These are phyloP conservation scores for Talaromyces sp. DNA, from an alignment of 2,329 filamentous ascomycete genomes.

Conservation along the genomic window DNA sequence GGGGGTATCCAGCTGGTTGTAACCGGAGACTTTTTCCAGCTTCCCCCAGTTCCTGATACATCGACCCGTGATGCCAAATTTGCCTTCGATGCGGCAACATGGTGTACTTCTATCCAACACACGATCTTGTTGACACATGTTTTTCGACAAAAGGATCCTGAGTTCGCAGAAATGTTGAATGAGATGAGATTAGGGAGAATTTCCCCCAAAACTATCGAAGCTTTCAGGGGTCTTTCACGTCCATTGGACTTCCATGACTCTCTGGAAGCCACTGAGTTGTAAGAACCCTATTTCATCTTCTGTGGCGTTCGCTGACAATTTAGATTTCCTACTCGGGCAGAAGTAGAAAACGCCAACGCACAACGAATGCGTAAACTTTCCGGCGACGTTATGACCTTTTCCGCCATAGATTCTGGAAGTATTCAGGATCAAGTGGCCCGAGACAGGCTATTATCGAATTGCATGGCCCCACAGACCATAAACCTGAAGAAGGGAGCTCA, in stretches of 20 bases:
- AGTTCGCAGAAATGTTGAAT: constrained; percentile 92
- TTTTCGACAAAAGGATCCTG: constrained; percentile 87
- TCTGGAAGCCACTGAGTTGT: constrained; percentile 79
- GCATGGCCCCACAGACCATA: constrained; percentile 83
- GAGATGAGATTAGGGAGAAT: constrained; percentile 91
- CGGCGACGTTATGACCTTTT: constrained; percentile 63
- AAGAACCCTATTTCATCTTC: constrained; percentile 22
- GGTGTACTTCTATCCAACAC: constrained; percentile 88
- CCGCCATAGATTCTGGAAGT: constrained; percentile 68
- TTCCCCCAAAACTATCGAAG: constrained; percentile 65
- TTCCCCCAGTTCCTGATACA: constrained; percentile 82
- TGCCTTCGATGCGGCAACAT: constrained; percentile 86
- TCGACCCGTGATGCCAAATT: constrained; percentile 71
- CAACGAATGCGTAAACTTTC: constrained; percentile 66
- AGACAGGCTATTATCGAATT: constrained; percentile 76
- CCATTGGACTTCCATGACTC: constrained; percentile 68
- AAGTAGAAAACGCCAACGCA: constrained; percentile 84
- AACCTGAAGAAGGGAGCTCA: constrained; percentile 87
- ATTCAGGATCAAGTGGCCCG: constrained; percentile 61
- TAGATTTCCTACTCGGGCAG: constrained; percentile 78
- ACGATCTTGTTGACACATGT: constrained; percentile 94
- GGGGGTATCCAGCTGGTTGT: constrained; percentile 94
- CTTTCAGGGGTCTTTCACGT: constrained; percentile 69
- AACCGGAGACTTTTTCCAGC: constrained; percentile 95
- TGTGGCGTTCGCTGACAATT: constrained; percentile 17